Evolutionary conservation across 2,329 filamentous ascomycete genomes (phyloP).

Genomic region (Dryadomyces quercus-mongolicae): DNA sequence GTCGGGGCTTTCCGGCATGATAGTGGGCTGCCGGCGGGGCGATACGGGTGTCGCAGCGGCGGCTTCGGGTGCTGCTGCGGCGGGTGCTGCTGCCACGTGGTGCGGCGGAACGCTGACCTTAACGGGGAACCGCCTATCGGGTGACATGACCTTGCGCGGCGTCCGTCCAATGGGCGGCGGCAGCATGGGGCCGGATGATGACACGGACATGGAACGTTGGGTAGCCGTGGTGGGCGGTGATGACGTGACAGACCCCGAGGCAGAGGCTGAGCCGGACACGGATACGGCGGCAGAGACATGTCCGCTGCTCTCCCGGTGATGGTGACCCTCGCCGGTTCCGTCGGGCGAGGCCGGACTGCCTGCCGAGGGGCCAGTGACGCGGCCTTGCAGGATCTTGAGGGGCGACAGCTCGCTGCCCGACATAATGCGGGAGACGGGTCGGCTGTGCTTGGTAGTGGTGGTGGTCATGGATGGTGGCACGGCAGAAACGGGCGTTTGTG

Average conservation of each 20-base stretch:
- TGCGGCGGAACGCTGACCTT: slow-evolving; percentile 31
- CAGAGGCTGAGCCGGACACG: not conserved
- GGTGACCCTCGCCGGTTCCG: not conserved
- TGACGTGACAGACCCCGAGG: not conserved
- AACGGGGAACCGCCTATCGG: slow-evolving; percentile 49
- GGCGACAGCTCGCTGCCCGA: slow-evolving; percentile 46
- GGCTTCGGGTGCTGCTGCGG: not conserved
- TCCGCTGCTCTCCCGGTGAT: not conserved
- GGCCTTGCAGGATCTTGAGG: slow-evolving; percentile 37
- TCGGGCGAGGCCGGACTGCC: slow-evolving; percentile 11
- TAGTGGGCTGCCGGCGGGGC: slow-evolving; percentile 3
- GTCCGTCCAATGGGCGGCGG: slow-evolving; percentile 24
- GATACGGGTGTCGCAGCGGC: slow-evolving; percentile 4
- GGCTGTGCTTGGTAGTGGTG: slow-evolving; percentile 10
- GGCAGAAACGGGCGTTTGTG: slow-evolving; percentile 22
- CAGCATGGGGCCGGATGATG: slow-evolving; percentile 15
- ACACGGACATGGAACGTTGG: not conserved
- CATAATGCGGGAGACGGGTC: slow-evolving; percentile 40
- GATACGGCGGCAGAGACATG: not conserved
- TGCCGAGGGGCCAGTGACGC: slow-evolving; percentile 12
- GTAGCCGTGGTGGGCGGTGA: not conserved
- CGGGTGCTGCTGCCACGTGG: not conserved
- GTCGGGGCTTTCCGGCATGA: not conserved
- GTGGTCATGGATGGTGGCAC: slow-evolving; percentile 19
- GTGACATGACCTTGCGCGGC: slow-evolving; percentile 32